phyloP scores from a whole-genome alignment of 2,329 filamentous ascomycete genomes.

The Trichoderma sp. region DNA sequence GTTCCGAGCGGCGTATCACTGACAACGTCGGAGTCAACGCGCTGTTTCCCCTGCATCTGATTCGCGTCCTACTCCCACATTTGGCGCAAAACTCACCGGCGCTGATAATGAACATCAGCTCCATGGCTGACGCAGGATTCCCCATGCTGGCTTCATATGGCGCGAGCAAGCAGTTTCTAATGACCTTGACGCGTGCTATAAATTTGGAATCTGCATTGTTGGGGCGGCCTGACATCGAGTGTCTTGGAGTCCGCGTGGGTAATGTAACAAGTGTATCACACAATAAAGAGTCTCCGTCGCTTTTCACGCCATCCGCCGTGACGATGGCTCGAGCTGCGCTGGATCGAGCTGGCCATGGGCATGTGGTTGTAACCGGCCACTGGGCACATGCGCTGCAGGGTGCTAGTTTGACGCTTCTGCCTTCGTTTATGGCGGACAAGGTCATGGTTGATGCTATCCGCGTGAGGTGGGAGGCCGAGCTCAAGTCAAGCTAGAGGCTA shows the following conservation, averaged over 20 bases:
- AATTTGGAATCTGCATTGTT: constrained; percentile 46
- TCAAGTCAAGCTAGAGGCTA: background rate
- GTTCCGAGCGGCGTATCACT: constrained; percentile 43
- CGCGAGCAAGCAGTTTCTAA: constrained; percentile 51
- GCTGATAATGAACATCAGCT: constrained; percentile 57
- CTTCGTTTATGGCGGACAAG: constrained; percentile 25
- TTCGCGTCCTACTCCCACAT: constrained; percentile 47
- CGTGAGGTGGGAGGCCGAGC: background rate
- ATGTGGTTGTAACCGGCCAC: constrained; percentile 30
- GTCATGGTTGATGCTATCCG: constrained; percentile 8
- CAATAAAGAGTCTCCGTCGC: constrained; percentile 29
- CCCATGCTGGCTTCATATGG: constrained; percentile 54
- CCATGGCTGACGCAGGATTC: constrained; percentile 48
- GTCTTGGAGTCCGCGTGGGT: constrained; percentile 30
- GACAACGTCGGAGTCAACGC: constrained; percentile 52
- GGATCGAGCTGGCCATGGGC: constrained; percentile 30
- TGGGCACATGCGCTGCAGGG: constrained; percentile 33
- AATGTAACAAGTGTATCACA: constrained; percentile 32
- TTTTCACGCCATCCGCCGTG: constrained; percentile 30
- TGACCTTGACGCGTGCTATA: constrained; percentile 46
- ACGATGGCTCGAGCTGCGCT: constrained; percentile 32
- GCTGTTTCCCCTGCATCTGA: constrained; percentile 55
- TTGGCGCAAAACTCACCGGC: constrained; percentile 47
- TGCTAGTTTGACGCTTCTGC: constrained; percentile 19
- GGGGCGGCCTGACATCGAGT: constrained; percentile 26